Percentiles rank a stretch among this genome's conserved stretches.
phyloP scores from a whole-genome alignment of 2,329 filamentous ascomycete species.

The Gnomoniopsis smithogilvyi region DNA sequence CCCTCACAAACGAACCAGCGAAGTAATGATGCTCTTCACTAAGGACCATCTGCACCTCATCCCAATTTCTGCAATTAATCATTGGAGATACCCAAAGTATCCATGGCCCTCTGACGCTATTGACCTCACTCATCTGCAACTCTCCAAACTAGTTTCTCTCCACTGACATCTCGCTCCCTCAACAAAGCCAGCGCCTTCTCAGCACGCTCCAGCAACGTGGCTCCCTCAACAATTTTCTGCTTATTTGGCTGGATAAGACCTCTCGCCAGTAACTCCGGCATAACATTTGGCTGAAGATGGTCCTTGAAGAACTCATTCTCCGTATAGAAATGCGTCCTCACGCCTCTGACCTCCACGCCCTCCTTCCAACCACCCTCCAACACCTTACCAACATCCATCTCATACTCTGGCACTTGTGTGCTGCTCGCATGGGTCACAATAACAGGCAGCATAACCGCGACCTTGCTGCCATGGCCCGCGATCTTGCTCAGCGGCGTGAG shows the following conservation, averaged over 20 bases:
- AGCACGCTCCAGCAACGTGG: conserved; percentile 36
- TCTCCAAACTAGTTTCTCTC: conserved; percentile 28
- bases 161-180: conserved; percentile 22
- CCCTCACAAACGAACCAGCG: no score
- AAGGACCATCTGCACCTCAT: no score
- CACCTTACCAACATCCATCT: conserved; percentile 45
- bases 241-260: conserved; percentile 38
- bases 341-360: conserved; percentile 50
- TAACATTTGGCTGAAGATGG: conserved; percentile 51
- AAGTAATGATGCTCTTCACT: no score
- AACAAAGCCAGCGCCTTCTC: conserved; percentile 25
- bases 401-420: conserved; percentile 46
- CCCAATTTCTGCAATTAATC: no score
- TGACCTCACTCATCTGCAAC: conserved; percentile 19
- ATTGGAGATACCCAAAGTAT: no score
- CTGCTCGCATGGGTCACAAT: conserved; percentile 51
- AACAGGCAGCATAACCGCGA: conserved; percentile 59
- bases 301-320: conserved; percentile 55
- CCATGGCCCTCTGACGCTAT: no score
- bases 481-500: conserved; percentile 48
- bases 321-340: conserved; percentile 53
- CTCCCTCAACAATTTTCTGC: conserved; percentile 39
- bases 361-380: conserved; percentile 44
- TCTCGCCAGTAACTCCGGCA: conserved; percentile 43
- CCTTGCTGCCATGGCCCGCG: conserved; percentile 43